Evolutionary conservation across 1,284 basidiomycete genomes (phyloP), one percentile per base, ranked within the genome.

Genomic region (Mycosarcoma maydis): DNA sequence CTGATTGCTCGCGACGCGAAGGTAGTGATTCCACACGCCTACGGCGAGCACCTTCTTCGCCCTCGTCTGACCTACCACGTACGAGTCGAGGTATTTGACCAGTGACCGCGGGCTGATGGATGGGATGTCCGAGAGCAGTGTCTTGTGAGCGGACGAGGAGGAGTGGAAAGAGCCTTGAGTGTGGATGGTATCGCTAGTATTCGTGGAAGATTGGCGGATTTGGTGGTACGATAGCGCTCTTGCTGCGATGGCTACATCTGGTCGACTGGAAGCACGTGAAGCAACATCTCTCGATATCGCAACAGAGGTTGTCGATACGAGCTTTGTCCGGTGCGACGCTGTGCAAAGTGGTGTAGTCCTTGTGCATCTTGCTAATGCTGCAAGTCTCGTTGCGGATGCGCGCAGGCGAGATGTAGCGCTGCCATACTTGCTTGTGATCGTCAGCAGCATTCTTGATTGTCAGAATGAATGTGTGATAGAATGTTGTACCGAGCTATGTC

Each of bases 21-120:
- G 45, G 37, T 68, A 65, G 53, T 60, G 51, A 22, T 59, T 66
- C 46, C 43, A 60, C 4, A 61, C 54, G 2, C 91, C 91, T 37
- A 94, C 94, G 27, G 92, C 92, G 17, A 97, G 86, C 10, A 92
- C 90, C 80, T 93, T 92, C 86, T 97, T 97, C 3, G 94, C 94
- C 64, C 86, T 86, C 66, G 92, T 90, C 81, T 97, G 94, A 2
- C 94, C 94, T 13, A 97, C 87, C n/a, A 97, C 89, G 78, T 90
- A 95, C 76, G 91, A 88, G 72, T 92, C 90, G 26, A 96, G 86
- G 82, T 92, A 92, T 77, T 89, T 86, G n/a, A 89, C 89, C 33
- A 96, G 87, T 89, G 94, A 57, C 9, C 49, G 39, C 29, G 59
- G 75, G 36, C 47, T 56, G n/a, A 64, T 51, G 2, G 51, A 24